Base-by-base conservation (phyloP, 2,329 filamentous ascomycete species). In the Alternaria burnsii region DNA sequence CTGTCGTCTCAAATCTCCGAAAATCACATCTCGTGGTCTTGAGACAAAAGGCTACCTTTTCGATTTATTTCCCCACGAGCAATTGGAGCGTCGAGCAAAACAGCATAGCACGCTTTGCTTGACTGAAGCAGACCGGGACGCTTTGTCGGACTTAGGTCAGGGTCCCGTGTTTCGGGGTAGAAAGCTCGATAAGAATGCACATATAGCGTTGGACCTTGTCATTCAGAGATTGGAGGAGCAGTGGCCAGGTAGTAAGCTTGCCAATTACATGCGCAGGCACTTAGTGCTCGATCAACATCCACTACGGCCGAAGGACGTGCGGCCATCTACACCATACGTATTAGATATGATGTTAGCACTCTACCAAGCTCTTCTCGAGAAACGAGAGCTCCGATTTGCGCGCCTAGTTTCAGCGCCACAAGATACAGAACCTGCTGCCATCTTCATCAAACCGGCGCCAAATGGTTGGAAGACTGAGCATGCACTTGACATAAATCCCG, bases 41-140 rank as follows among this genome's bases (percentile, higher is more conserved):
- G 34, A 68, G 36, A 56, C 52, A n/a, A 32, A 50, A 47, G 66
- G 66, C n/a, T 58, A 38, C 14, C 52, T 67, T 7, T 68, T 59
- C 32, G 26, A 40, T n/a, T 8, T 68, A 1, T 38, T 61, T 2
- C 40, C 58, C 3, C 11, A 32, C 3, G 26, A 41, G 24, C 52
- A 40, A 20, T 40, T 41, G 1, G 46, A n/a, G 12, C 42, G 41
- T 5, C 20, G 28, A 16, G 24, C 22, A 24, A 14, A 38, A 12
- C 24, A n/a, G 6, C 22, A 14, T 7, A 20, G 26, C 16, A 3
- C 38, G 7, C 43, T 58, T 7, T 8, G 22, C 6, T 30, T 61
- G 12, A 44, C n/a, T 1, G 48, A 48, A 11, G 28, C 16, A 14
- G 43, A 60, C 32, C 28, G 28, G 34, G 11, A n/a, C 5, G 10